A percentile compares a stretch with the other conserved stretches of the same genome.
These are phyloP conservation scores for Colletotrichum karsti DNA, from an alignment of 2,329 filamentous ascomycete species.

Conservation along the genomic window DNA sequence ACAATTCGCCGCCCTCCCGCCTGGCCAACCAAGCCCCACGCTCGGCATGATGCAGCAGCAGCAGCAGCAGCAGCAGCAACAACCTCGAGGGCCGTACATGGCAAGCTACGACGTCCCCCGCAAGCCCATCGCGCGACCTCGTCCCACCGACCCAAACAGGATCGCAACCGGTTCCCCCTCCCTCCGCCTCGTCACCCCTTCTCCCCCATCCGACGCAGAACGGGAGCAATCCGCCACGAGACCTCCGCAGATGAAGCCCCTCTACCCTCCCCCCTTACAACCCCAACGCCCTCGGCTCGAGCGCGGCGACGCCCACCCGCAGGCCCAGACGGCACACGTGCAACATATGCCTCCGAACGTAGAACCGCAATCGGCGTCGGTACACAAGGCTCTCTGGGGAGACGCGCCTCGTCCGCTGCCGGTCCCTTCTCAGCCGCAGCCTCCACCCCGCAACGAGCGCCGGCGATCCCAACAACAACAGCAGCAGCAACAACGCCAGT, in stretches of 20 bases:
- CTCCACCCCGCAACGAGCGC: conserved; percentile 26
- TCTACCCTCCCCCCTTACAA: conserved; percentile 22
- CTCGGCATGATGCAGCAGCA: conserved; percentile 41
- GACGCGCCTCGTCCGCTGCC: conserved; percentile 8
- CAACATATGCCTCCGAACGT: conserved; percentile 7
- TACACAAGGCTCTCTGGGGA: conserved; percentile 24
- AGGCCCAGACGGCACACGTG: conserved; percentile 9
- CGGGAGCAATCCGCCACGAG: neutral
- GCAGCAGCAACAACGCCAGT: conserved; percentile 32
- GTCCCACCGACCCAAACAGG: conserved; percentile 9
- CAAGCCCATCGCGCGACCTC: conserved; percentile 16
- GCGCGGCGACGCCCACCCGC: conserved; percentile 13
- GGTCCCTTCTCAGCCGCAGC: conserved; percentile 22
- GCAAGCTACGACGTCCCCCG: conserved; percentile 27
- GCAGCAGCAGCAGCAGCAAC: conserved; percentile 23
- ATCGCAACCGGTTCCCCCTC: conserved; percentile 39
- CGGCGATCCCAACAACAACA: conserved; percentile 34
- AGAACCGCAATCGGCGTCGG: conserved; percentile 19
- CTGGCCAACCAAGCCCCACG: conserved; percentile 53
- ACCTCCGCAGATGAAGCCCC: conserved; percentile 22
- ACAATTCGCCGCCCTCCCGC: conserved; percentile 42
- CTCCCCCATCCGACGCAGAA: conserved; percentile 32
- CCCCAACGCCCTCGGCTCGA: conserved; percentile 18
- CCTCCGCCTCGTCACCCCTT: conserved; percentile 46
- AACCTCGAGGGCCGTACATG: conserved; percentile 25